Evolutionary conservation across 257 asterid genomes (phyloP).

Genomic region (Petrea volubilis): DNA sequence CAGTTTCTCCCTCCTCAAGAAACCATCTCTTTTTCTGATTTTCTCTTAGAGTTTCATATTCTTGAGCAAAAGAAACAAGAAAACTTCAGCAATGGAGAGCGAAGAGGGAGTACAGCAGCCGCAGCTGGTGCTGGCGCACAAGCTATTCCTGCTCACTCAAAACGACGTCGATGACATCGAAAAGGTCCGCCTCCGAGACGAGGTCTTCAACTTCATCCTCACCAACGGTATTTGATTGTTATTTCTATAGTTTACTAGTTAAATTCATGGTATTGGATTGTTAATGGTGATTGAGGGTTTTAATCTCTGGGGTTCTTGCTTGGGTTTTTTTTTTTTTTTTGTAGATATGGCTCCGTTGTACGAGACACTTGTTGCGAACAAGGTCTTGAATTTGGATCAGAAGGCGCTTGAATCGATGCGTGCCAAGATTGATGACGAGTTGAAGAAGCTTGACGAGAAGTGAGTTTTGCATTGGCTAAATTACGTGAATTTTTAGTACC

Average conservation of each 20-base stretch:
- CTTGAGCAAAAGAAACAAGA: neutral
- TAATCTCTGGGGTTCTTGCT: neutral
- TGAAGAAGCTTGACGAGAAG: slow-evolving; percentile 80
- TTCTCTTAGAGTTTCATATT: neutral
- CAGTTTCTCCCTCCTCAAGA: slow-evolving; percentile 37
- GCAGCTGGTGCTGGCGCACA: slow-evolving; percentile 81
- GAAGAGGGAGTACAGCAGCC: slow-evolving; percentile 84
- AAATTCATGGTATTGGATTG: neutral
- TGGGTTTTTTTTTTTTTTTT: too few relatives aligned
- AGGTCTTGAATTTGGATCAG: slow-evolving; percentile 67
- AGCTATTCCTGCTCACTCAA: slow-evolving; percentile 67
- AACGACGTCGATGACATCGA: slow-evolving; percentile 88
- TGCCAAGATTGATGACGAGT: slow-evolving; percentile 59
- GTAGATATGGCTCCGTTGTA: slow-evolving; percentile 84
- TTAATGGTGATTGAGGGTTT: neutral
- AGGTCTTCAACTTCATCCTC: slow-evolving; percentile 65
- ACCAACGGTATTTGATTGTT: slow-evolving; percentile 55
- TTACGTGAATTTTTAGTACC: neutral
- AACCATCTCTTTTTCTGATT: slow-evolving; percentile 10
- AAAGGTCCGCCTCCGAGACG: slow-evolving; percentile 88
- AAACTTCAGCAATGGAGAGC: slow-evolving; percentile 53
- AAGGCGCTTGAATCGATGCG: slow-evolving; percentile 71
- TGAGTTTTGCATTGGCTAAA: slow-evolving; percentile 31
- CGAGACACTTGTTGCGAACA: slow-evolving; percentile 69
- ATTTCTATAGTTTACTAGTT: neutral